Percentiles rank a stretch among this genome's conserved stretches.
phyloP scores from a whole-genome alignment of 805 yeast species.

The Lipomyces spencermartinsiae region DNA sequence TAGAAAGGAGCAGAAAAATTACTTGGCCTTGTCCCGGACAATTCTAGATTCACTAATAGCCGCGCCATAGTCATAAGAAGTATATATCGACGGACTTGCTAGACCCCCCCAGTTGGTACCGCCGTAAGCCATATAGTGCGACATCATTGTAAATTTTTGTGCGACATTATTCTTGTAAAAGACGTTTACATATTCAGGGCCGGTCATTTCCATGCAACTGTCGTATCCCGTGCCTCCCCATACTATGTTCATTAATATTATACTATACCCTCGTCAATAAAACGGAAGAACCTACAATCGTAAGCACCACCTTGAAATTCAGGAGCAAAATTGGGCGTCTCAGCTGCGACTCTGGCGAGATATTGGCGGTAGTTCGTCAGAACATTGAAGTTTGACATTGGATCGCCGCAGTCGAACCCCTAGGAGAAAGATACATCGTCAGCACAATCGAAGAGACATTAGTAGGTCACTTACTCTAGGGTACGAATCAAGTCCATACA shows the following conservation, averaged over 20 bases:
- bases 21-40: conserved; percentile 25
- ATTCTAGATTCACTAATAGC: conserved; percentile 26
- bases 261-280: neutral
- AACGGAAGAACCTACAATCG: conserved; percentile 3
- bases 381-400: conserved; percentile 6
- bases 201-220: conserved; percentile 15
- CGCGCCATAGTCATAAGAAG: conserved; percentile 32
- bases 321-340: conserved; percentile 20
- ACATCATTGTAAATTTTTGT: conserved; percentile 28
- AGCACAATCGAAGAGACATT: neutral
- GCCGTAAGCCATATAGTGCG: conserved; percentile 27
- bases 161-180: conserved; percentile 24
- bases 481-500: conserved; percentile 28
- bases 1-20: neutral
- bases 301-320: conserved; percentile 31
- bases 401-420: conserved; percentile 19
- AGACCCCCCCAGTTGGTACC: conserved; percentile 35
- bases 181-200: conserved; percentile 23
- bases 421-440: neutral
- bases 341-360: conserved; percentile 7
- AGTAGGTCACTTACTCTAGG: conserved; percentile 10
- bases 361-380: conserved; percentile 19
- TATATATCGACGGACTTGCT: conserved; percentile 26
- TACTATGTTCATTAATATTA: neutral
- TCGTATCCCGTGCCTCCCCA: conserved; percentile 35